phyloP scores from a whole-genome alignment of 202 grass and related monocot species.

The Sporobolus alterniflorus region DNA sequence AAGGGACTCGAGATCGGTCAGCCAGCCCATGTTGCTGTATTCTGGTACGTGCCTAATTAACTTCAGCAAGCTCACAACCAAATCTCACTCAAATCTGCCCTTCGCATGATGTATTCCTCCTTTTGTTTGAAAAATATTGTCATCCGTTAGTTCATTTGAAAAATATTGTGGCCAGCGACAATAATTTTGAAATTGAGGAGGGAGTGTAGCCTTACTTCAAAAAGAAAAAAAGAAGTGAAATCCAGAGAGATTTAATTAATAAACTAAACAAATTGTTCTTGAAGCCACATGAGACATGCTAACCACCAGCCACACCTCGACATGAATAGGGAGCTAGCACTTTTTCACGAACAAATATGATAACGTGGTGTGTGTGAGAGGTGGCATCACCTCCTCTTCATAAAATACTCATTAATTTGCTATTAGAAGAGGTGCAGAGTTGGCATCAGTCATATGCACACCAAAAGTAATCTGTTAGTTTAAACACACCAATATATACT shows the following conservation, averaged over 20 bases:
- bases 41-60: constrained; percentile 17
- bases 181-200: no score
- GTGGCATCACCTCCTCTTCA: constrained; percentile 11
- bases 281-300: constrained; percentile 52
- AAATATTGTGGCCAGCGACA: no score
- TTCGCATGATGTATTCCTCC: no score
- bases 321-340: constrained; percentile 23
- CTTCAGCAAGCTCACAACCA: constrained; percentile 12
- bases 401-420: constrained; percentile 37
- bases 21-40: constrained; percentile 4
- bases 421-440: constrained; percentile 46
- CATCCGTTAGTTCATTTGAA: no score
- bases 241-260: neutral
- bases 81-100: constrained; percentile 39
- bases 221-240: neutral
- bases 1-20: neutral
- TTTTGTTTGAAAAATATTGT: no score
- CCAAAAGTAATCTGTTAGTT: neutral
- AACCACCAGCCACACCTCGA: constrained; percentile 40
- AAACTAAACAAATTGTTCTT: constrained; percentile 29
- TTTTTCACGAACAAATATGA: constrained; percentile 25
- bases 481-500: constrained; percentile 35
- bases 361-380: constrained; percentile 13
- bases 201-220: no score
- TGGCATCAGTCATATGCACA: constrained; percentile 39